Evolutionary conservation across 768 basidiomycete species (phyloP), one percentile per base, ranked within the genome.

Genomic region (Macrolepiota albuminosa): DNA sequence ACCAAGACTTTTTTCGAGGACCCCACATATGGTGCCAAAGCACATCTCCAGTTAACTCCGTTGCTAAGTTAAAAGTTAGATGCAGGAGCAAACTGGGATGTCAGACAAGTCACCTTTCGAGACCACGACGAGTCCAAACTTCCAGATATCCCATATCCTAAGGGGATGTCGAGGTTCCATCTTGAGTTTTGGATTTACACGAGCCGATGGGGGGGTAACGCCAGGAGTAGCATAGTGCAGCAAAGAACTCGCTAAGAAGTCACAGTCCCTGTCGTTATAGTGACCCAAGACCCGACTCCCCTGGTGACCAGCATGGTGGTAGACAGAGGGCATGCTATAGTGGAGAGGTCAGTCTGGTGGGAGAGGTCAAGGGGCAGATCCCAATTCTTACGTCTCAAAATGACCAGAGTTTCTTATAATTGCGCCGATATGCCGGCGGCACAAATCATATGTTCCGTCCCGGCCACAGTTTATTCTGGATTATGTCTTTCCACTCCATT

Each of bases 1-100:
- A 93, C 96, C 96, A 99, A 6, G 89, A 87, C 69, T 90, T 89
- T 68, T 86, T 86, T 46, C 89, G 86, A 0, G 96, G 95, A 3
- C 96, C 96, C 78, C 85, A 89, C 43, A 98, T 75, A 62, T 88
- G 84, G 70, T 97, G 89, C 7, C 81, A 77, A 50, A 96, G 72
- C 29, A 97, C 80, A 56, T 92, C 94, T 13, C 79, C 75, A 4
- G 86, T 84, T 46, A 83, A 65, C 61, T 78, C 77, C 47, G 77
- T 80, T 37, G 77, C 78, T 80, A 52, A 55, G 53, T 39, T 24
- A 46, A 10, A 45, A 40, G 46, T 16, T 63, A 10, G 53, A 40
- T 42, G 50, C 8, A 36, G 49, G n/a, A 40, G 49, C 40, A 40
- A 34, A 26, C 8, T 49, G 36, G 9, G 6, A 31, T 33, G 26